Evolutionary conservation across 257 asterid species (phyloP).

Genomic region (Scutellaria baicalensis): DNA sequence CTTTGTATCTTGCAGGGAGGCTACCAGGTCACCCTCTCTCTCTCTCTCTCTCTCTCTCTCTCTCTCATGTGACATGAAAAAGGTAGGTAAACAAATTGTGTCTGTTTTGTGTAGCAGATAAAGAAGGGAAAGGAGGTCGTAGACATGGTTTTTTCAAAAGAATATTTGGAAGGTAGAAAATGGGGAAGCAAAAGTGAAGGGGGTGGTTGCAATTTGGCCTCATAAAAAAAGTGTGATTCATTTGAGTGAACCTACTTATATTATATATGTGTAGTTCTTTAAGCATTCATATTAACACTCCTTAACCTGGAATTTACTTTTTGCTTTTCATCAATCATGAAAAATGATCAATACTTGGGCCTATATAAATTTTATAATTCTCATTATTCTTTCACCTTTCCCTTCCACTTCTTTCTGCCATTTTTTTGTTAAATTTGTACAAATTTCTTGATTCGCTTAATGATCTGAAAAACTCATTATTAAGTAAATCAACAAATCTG

Average conservation of each 20-base stretch:
- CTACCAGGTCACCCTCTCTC: constrained; percentile 35
- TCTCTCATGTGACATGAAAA: no score
- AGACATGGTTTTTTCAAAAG: constrained; percentile 38
- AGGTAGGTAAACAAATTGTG: neutral
- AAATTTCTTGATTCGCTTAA: no score
- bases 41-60: neutral
- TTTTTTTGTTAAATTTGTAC: no score
- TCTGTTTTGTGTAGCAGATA: constrained; percentile 30
- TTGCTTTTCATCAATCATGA: no score
- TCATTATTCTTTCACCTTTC: no score
- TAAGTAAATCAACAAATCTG: no score
- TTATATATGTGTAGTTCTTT: neutral
- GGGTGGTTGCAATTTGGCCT: neutral
- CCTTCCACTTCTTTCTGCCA: no score
- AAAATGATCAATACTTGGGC: no score
- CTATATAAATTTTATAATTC: no score
- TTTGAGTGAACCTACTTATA: neutral
- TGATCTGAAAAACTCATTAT: no score
- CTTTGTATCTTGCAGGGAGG: constrained; percentile 66
- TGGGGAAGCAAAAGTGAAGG: neutral
- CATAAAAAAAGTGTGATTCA: neutral
- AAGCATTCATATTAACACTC: neutral
- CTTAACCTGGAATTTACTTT: no score
- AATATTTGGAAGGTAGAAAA: constrained; percentile 36
- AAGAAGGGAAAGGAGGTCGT: constrained; percentile 33